These are phyloP conservation scores for Magnaporthales sp. DNA, from an alignment of 2,329 filamentous ascomycete genomes.

Conservation along the genomic window DNA sequence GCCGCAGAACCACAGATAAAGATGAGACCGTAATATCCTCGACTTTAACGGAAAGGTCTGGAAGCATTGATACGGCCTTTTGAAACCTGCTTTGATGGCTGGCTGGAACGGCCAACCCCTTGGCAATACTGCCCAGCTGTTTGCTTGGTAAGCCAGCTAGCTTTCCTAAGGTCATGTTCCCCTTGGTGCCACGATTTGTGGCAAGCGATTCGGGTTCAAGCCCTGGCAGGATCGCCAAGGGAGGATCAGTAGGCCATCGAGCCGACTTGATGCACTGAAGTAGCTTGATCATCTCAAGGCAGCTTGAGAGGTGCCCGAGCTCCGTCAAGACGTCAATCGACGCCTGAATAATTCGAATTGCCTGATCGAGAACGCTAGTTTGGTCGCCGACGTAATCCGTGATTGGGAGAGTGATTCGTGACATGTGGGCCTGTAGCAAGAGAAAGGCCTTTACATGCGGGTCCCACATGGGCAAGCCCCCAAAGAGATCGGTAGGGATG, in stretches of 20 bases:
- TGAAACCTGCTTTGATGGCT: slow-evolving; percentile 36
- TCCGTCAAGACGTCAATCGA: slow-evolving; percentile 91
- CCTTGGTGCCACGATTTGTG: neutral
- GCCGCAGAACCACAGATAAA: slow-evolving; percentile 54
- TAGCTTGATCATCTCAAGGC: slow-evolving; percentile 71
- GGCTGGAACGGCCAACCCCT: slow-evolving; percentile 39
- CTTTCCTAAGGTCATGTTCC: slow-evolving; percentile 22
- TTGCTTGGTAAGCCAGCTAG: slow-evolving; percentile 33
- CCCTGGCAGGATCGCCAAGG: slow-evolving; percentile 66
- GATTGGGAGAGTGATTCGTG: slow-evolving; percentile 84
- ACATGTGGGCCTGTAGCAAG: slow-evolving; percentile 90
- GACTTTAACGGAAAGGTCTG: slow-evolving; percentile 57
- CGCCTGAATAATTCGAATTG: slow-evolving; percentile 93
- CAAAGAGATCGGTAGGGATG: slow-evolving; percentile 33
- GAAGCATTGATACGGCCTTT: slow-evolving; percentile 58
- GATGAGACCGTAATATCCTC: slow-evolving; percentile 50
- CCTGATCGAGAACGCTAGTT: slow-evolving; percentile 82
- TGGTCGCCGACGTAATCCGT: slow-evolving; percentile 96
- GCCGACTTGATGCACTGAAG: slow-evolving; percentile 90
- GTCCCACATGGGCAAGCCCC: slow-evolving; percentile 91
- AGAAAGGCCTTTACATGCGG: slow-evolving; percentile 96
- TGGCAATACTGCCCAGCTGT: slow-evolving; percentile 34
- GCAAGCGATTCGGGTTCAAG: neutral
- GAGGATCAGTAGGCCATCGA: slow-evolving; percentile 78
- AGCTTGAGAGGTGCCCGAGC: slow-evolving; percentile 71